These are phyloP conservation scores for Phaffomyces antillensis DNA, from an alignment of 805 yeast species.

Conservation along the genomic window DNA sequence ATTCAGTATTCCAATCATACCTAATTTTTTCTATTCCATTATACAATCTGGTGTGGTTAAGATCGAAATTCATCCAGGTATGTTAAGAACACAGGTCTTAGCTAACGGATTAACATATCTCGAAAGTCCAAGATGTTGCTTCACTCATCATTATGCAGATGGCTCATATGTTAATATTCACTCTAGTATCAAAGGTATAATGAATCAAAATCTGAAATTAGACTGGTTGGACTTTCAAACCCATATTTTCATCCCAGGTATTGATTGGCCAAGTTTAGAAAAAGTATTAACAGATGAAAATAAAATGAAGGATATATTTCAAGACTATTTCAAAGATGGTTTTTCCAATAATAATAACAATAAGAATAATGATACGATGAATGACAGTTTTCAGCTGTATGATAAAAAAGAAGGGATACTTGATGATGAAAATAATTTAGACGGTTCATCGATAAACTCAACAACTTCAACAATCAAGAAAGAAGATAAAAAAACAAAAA, in stretches of 20 bases:
- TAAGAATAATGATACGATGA: background rate
- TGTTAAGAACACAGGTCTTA: slow-evolving; percentile 43
- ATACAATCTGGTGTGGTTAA: slow-evolving; percentile 44
- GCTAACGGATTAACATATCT: slow-evolving; percentile 47
- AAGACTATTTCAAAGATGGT: background rate
- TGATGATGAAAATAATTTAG: slow-evolving; percentile 1
- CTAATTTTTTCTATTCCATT: slow-evolving; percentile 49
- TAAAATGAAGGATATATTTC: slow-evolving; percentile 14
- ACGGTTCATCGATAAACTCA: background rate
- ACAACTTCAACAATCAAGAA: slow-evolving; percentile 2
- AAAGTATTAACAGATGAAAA: slow-evolving; percentile 28
- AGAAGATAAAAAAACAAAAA: background rate
- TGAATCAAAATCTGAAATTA: slow-evolving; percentile 55
- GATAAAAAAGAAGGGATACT: background rate
- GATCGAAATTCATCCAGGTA: slow-evolving; percentile 44
- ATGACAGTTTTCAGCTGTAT: background rate
- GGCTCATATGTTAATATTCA: slow-evolving; percentile 61
- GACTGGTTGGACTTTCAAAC: slow-evolving; percentile 66
- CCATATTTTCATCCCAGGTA: slow-evolving; percentile 37
- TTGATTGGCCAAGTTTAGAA: slow-evolving; percentile 41
- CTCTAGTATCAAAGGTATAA: slow-evolving; percentile 54
- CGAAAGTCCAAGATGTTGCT: slow-evolving; percentile 43
- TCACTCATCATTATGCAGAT: slow-evolving; percentile 52
- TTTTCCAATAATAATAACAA: too few species aligned
- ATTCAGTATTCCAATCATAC: slow-evolving; percentile 56